Conservation (phyloP, 2,329 filamentous ascomycete genomes). For the Endoconidiophora polonica region DNA sequence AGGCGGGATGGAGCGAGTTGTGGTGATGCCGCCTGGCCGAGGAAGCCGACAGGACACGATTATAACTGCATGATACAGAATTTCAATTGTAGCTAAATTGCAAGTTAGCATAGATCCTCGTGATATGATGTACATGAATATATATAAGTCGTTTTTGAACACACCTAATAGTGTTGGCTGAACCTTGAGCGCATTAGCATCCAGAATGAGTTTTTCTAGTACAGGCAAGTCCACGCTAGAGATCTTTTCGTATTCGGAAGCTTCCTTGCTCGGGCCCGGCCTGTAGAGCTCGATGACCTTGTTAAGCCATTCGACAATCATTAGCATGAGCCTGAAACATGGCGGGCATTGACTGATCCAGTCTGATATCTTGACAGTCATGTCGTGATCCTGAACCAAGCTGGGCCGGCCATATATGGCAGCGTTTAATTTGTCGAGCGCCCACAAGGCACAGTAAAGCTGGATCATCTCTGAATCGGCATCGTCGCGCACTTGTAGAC, state of each 20-base stretch:
- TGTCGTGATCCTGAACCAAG: constrained; percentile 43
- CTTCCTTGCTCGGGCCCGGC: constrained; percentile 28
- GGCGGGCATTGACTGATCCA: constrained; percentile 34
- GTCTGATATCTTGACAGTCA: constrained; percentile 34
- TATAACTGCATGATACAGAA: constrained; percentile 46
- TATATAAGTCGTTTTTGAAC: constrained; percentile 12
- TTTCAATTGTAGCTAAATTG: constrained; percentile 37
- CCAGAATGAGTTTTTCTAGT: constrained; percentile 39
- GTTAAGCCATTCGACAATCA: constrained; percentile 38
- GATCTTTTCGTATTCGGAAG: constrained; percentile 26
- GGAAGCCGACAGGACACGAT: constrained; percentile 44
- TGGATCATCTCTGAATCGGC: constrained; percentile 28
- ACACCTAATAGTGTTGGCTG: constrained; percentile 33
- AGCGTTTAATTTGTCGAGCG: constrained; percentile 41
- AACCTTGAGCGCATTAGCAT: constrained; percentile 33
- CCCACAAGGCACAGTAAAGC: constrained; percentile 43
- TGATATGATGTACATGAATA: neutral
- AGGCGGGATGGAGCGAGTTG: constrained; percentile 27
- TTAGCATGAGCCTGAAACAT: constrained; percentile 39
- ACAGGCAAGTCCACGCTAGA: constrained; percentile 37
- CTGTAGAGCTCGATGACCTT: constrained; percentile 44
- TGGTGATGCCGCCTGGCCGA: constrained; percentile 23
- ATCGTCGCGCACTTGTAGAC: constrained; percentile 33
- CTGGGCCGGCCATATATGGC: constrained; percentile 43
- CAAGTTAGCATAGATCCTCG: constrained; percentile 15